Percentiles rank a stretch among this genome's conserved stretches.
Conservation (phyloP, 2,329 filamentous ascomycete species). For the Achaetomium macrosporum region DNA sequence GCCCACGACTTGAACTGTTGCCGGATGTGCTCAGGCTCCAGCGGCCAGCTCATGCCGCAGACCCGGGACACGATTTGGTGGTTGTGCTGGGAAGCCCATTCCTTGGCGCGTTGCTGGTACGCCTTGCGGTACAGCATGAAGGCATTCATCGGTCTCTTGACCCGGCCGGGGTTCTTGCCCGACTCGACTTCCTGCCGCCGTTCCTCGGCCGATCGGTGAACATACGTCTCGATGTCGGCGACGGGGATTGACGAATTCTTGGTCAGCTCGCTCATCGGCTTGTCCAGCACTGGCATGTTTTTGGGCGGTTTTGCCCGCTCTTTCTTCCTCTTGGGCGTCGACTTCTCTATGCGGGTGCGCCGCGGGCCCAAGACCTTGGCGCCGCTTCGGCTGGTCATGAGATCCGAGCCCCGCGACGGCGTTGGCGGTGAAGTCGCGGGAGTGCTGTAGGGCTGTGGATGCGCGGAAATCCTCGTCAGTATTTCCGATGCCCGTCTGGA, state of each 20-base stretch:
- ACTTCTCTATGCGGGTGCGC: conserved; percentile 30
- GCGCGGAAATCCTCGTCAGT: conserved; percentile 7
- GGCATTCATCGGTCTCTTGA: conserved; percentile 92
- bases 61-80: conserved; percentile 87
- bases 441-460: conserved; percentile 41
- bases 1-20: conserved; percentile 74
- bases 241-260: conserved; percentile 57
- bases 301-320: conserved; percentile 38
- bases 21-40: conserved; percentile 68
- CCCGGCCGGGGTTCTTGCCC: conserved; percentile 64
- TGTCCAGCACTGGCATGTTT: conserved; percentile 51
- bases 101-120: conserved; percentile 80
- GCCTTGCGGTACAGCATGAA: conserved; percentile 97
- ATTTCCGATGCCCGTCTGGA: not conserved
- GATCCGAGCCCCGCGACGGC: conserved; percentile 33
- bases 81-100: conserved; percentile 77
- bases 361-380: conserved; percentile 28
- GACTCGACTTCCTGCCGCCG: conserved; percentile 63
- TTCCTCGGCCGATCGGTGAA: conserved; percentile 62
- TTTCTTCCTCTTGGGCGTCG: conserved; percentile 34
- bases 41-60: conserved; percentile 79
- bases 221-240: conserved; percentile 74
- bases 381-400: conserved; percentile 30
- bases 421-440: conserved; percentile 48
- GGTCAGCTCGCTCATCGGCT: conserved; percentile 66